These are phyloP conservation scores for Torrubiellomyces zombiae DNA, from an alignment of 2,329 filamentous ascomycete species.

Conservation along the genomic window DNA sequence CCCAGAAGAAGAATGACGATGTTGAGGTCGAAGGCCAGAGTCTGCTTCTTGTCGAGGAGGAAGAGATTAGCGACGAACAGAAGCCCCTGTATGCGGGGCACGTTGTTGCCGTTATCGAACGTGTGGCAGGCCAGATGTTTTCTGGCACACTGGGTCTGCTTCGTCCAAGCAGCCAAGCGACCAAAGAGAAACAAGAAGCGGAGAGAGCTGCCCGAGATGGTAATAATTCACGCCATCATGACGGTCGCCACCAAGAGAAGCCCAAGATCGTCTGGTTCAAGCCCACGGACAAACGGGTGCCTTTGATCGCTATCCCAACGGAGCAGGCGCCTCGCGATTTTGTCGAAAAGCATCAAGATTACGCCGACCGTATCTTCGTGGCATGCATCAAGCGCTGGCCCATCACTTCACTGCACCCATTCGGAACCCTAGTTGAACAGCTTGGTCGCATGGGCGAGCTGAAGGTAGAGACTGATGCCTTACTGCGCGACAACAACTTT, in stretches of 20 bases:
- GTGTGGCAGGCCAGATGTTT: constrained; percentile 97
- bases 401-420: constrained; percentile 97
- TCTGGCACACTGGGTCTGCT: constrained; percentile 88
- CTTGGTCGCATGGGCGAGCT: constrained; percentile 94
- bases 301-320: constrained; percentile 92
- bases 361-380: constrained; percentile 94
- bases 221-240: constrained; percentile 50
- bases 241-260: constrained; percentile 74
- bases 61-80: constrained; percentile 96
- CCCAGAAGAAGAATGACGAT: constrained; percentile 99
- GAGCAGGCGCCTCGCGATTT: constrained; percentile 96
- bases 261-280: constrained; percentile 99
- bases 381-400: constrained; percentile 99
- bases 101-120: constrained; percentile 92
- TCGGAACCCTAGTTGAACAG: constrained; percentile 92
- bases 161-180: constrained; percentile 92
- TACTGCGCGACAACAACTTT: constrained; percentile 97
- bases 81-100: constrained; percentile 96
- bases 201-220: constrained; percentile 87
- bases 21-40: constrained; percentile 98
- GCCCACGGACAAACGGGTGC: constrained; percentile 96
- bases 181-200: constrained; percentile 98
- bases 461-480: constrained; percentile 92
- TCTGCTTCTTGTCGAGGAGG: constrained; percentile 88
- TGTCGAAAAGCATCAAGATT: constrained; percentile 95